phyloP scores from a whole-genome alignment of 306 rosid genomes.

The Betula pendula region DNA sequence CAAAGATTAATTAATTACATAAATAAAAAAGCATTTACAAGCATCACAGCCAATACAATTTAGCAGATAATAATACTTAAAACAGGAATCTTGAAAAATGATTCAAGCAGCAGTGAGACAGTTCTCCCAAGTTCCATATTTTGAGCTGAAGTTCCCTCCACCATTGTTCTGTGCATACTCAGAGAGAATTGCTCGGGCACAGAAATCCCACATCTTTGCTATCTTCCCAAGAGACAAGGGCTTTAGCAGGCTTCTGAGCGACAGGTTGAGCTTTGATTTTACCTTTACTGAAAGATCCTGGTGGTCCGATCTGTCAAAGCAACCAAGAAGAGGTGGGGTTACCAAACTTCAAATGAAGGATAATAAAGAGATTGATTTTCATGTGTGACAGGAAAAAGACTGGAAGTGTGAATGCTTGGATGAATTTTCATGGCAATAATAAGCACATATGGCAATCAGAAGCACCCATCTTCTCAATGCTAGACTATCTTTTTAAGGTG shows the following conservation, averaged over 20 bases:
- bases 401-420: background rate
- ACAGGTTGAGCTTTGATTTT: conserved; percentile 21
- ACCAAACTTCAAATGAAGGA: background rate
- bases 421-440: background rate
- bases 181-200: conserved; percentile 38
- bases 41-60: background rate
- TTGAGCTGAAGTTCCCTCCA: conserved; percentile 56
- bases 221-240: conserved; percentile 43
- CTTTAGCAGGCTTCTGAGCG: conserved; percentile 4
- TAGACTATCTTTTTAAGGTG: too few relatives aligned
- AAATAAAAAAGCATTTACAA: background rate
- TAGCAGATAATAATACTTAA: background rate
- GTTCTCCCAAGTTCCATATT: conserved; percentile 44
- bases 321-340: background rate
- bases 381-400: background rate
- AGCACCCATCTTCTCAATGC: too few relatives aligned
- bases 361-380: background rate
- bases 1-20: too few relatives aligned
- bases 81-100: background rate
- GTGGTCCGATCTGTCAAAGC: conserved; percentile 24
- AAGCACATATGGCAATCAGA: too few relatives aligned
- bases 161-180: conserved; percentile 46
- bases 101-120: conserved; percentile 16
- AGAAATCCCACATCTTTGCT: conserved; percentile 46
- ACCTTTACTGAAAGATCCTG: conserved; percentile 29